Base-by-base conservation (phyloP, 164 flowering plant genomes). In the Protea cynaroides region DNA sequence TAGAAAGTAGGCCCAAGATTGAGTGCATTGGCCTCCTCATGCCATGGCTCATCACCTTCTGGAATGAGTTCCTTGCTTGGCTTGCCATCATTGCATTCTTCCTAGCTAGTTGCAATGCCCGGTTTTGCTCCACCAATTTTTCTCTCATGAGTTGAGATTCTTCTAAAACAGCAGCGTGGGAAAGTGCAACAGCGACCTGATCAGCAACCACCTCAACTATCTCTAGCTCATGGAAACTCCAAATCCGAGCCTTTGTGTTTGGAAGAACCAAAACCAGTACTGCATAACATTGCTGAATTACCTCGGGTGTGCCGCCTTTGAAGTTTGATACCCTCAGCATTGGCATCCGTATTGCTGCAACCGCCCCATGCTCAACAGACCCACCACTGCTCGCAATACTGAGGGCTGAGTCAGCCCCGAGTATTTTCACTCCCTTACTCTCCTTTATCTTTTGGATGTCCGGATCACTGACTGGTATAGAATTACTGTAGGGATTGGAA, bases 121-220 rank as follows among this genome's bases (percentile, higher is more conserved):
- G 84, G 56, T 94, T 94, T 66, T 89, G 93, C 76, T 80, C 90
- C 57, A 46, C 96, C 46, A 91, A 71, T 55, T 84, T 83, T 59
- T 94, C 95, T 64, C 95, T 85, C 93, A 94, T 90, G 46, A 77
- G 70, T 59, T 89, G 97, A 21, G 98, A 91, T 62, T 94, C 98
- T 72, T 94, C 97, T 2, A 94, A 83, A 37, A 94, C 83, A 4
- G 93, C 87, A 71, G 99, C 97, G 73, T 94, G 99, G 52, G 99
- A 94, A 43, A 94, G 75, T 22, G 99, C 99, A 51, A 94, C 99
- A 37, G 99, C 96, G 15, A 94, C 99, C 66, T 94, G 99, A 76
- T 90, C 98, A 24, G 97, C 96, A 25, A 94, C 98, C 46, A 86
- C 98, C 79, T 86, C 76, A 5, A 90, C 84, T 58, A 94, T 94